Evolutionary conservation across 495 filamentous ascomycete species (phyloP).

Genomic region (Neurospora sp.): DNA sequence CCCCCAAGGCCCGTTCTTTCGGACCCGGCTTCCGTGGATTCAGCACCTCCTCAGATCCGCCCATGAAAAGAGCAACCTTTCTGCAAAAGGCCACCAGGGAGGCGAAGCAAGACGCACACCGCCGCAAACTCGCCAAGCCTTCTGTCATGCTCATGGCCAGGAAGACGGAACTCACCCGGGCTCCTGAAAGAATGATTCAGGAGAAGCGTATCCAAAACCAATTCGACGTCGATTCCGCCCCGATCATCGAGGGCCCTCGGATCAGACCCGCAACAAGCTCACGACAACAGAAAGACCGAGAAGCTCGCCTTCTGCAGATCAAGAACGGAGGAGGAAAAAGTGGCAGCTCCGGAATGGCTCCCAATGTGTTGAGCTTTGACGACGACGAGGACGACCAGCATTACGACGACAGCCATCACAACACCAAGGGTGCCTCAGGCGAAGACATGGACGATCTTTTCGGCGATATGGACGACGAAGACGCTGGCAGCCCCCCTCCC

Average conservation of each 20-base stretch:
- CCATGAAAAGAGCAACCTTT: constrained; percentile 6
- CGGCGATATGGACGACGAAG: constrained; percentile 1
- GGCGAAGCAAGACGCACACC: constrained; percentile 2
- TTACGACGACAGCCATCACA: not conserved
- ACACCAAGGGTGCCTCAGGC: not conserved
- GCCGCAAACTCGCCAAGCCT: constrained; percentile 15
- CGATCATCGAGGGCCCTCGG: constrained; percentile 2
- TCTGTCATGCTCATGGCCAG: constrained; percentile 12
- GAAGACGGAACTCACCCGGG: constrained; percentile 22
- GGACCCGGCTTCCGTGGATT: not conserved
- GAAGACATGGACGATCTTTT: constrained; percentile 10
- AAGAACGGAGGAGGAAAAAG: constrained; percentile 7
- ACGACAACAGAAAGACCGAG: constrained; percentile 7
- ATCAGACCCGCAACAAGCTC: not conserved
- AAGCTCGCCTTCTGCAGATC: constrained; percentile 19
- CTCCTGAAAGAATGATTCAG: constrained; percentile 27
- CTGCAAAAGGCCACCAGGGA: constrained; percentile 9
- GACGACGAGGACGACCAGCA: constrained; percentile 10
- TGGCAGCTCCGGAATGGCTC: not conserved
- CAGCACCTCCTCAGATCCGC: not conserved
- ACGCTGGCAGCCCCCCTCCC: not conserved
- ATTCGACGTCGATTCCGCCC: constrained; percentile 5
- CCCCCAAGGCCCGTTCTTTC: not conserved
- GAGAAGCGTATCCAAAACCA: constrained; percentile 23
- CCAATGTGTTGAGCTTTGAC: constrained; percentile 13